These are phyloP conservation scores for Alternaria tenuissima DNA, from an alignment of 2,329 filamentous ascomycete genomes.

Conservation along the genomic window DNA sequence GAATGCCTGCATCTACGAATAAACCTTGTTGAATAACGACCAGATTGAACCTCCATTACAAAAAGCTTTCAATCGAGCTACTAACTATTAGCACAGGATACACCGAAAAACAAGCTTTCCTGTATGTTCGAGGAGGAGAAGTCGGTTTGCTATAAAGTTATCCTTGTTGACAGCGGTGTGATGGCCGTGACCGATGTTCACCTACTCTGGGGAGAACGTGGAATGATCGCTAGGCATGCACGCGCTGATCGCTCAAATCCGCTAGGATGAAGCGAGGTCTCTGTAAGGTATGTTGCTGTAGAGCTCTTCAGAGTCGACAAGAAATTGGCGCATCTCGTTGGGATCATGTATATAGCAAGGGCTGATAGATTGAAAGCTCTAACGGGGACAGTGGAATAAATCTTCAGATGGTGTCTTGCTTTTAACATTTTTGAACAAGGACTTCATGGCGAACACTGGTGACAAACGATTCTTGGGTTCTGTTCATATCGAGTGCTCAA, in stretches of 20 bases:
- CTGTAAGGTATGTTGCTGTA: background rate
- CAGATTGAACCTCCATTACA: background rate
- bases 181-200: background rate
- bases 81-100: background rate
- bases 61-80: background rate
- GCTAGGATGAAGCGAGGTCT: background rate
- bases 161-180: background rate
- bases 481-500: background rate
- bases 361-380: background rate
- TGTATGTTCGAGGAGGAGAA: background rate
- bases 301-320: background rate
- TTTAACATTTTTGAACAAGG: background rate
- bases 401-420: background rate
- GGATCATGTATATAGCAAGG: background rate
- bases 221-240: background rate
- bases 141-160: background rate
- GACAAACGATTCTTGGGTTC: background rate
- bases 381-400: background rate
- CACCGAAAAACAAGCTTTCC: accelerated
- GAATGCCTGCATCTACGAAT: background rate
- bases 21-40: background rate
- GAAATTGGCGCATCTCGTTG: background rate
- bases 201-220: background rate
- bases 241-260: too few relatives aligned
- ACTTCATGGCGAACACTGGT: background rate